Percentiles rank a stretch among this genome's conserved stretches.
Evolutionary conservation across 768 basidiomycete species (phyloP).

Genomic region (Clavaria fumosa): DNA sequence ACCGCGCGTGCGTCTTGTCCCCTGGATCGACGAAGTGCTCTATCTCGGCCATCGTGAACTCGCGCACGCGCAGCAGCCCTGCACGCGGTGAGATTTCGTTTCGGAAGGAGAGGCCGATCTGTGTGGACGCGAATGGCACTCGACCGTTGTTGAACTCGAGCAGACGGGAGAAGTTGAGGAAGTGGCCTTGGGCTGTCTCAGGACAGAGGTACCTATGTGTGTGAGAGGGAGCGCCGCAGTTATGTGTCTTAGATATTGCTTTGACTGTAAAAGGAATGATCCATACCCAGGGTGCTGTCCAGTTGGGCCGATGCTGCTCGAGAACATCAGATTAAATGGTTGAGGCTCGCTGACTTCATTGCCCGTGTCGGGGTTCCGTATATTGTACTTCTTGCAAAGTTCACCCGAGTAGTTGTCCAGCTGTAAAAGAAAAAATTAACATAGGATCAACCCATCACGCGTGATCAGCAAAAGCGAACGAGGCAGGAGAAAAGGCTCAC

Average conservation of each 20-base stretch:
- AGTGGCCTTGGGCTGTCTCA: slow-evolving; percentile 97
- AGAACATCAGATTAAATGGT: slow-evolving; percentile 98
- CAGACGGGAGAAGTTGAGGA: slow-evolving; percentile 93
- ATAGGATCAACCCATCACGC: too few species aligned
- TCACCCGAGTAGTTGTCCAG: slow-evolving; percentile 89
- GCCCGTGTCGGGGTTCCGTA: slow-evolving; percentile 79
- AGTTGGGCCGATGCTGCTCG: slow-evolving; percentile 92
- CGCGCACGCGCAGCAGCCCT: slow-evolving; percentile 90
- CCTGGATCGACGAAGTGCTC: slow-evolving; percentile 96
- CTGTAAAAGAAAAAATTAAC: slow-evolving; percentile 22
- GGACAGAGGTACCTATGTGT: slow-evolving; percentile 74
- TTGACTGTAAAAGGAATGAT: too few species aligned
- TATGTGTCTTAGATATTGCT: not conserved
- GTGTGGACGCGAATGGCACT: slow-evolving; percentile 92
- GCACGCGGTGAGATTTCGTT: slow-evolving; percentile 98
- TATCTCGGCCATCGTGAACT: slow-evolving; percentile 99
- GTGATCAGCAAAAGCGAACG: slow-evolving; percentile 5
- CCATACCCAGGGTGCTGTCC: slow-evolving; percentile 87
- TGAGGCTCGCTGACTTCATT: slow-evolving; percentile 83
- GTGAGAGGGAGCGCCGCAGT: slow-evolving; percentile 1
- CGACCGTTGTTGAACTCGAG: slow-evolving; percentile 98
- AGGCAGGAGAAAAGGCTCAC: slow-evolving; percentile 27
- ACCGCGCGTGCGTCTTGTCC: slow-evolving; percentile 79
- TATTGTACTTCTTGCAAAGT: too few species aligned
- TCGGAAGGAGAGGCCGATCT: slow-evolving; percentile 90